These are phyloP conservation scores for Millerago galiae DNA, from an alignment of 805 yeast genomes.

Conservation along the genomic window DNA sequence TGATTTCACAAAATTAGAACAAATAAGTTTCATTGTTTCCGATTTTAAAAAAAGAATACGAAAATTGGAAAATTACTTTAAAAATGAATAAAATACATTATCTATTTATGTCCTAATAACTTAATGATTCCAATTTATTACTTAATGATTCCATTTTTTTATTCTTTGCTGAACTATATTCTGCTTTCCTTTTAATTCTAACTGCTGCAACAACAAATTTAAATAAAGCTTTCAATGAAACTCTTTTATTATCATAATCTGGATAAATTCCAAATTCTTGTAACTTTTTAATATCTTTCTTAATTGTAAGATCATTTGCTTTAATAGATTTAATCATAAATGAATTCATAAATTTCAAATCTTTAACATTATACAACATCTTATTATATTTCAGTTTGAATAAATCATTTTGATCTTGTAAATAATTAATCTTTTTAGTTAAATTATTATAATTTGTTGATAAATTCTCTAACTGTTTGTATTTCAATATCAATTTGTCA, in stretches of 20 bases:
- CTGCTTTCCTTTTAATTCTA: constrained; percentile 29
- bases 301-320: constrained; percentile 19
- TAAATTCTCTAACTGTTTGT: constrained; percentile 24
- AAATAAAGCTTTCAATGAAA: constrained; percentile 24
- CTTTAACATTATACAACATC: constrained; percentile 29
- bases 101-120: constrained; percentile 1
- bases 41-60: constrained; percentile 36
- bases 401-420: constrained; percentile 37
- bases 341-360: constrained; percentile 29
- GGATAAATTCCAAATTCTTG: constrained; percentile 23
- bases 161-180: constrained; percentile 15
- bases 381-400: constrained; percentile 44
- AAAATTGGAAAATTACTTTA: constrained; percentile 25
- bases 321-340: constrained; percentile 27
- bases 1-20: constrained; percentile 44
- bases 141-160: constrained; percentile 14
- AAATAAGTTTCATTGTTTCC: constrained; percentile 33
- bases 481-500: constrained; percentile 24
- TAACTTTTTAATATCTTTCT: constrained; percentile 22
- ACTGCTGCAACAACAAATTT: constrained; percentile 33
- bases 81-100: background rate
- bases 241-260: constrained; percentile 20
- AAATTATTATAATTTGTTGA: constrained; percentile 17
- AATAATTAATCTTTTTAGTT: constrained; percentile 16
- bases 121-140: constrained; percentile 5